These are phyloP conservation scores for Fusarium burgessii DNA, from an alignment of 2,329 filamentous ascomycete species.

Conservation along the genomic window DNA sequence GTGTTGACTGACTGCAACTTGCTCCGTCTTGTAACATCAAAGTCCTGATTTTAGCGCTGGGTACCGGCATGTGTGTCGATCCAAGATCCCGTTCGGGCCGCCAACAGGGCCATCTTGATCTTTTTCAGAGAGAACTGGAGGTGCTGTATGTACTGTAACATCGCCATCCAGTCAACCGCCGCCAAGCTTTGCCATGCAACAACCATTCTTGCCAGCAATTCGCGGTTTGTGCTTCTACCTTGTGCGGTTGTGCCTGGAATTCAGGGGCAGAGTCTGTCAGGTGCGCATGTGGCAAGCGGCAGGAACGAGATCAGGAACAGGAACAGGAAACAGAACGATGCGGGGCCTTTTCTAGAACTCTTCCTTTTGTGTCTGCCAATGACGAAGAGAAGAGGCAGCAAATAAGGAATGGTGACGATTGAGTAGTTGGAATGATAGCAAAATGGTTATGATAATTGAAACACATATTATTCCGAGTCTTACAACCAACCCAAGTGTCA, in stretches of 20 bases:
- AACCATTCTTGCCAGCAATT: neutral
- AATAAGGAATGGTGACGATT: neutral
- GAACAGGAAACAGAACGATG: constrained; percentile 40
- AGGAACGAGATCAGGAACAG: constrained; percentile 42
- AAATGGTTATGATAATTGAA: neutral
- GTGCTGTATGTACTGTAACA: neutral
- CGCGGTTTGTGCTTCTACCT: neutral
- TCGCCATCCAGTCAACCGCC: neutral
- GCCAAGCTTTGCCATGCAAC: neutral
- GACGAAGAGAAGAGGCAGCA: neutral
- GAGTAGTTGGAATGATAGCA: neutral
- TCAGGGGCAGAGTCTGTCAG: constrained; percentile 26
- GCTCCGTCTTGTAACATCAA: neutral
- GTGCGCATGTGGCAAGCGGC: constrained; percentile 30
- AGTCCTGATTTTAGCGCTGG: constrained; percentile 38
- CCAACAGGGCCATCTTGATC: constrained; percentile 30
- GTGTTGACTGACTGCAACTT: constrained; percentile 6
- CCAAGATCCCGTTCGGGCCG: constrained; percentile 46
- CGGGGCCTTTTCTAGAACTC: constrained; percentile 46
- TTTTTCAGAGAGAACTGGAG: constrained; percentile 2
- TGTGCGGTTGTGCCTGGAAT: constrained; percentile 3
- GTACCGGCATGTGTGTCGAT: constrained; percentile 40
- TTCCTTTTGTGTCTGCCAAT: constrained; percentile 42
- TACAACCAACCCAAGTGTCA: neutral
- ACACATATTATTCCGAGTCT: neutral